Evolutionary conservation across 1,284 basidiomycete species (phyloP).

Genomic region (Marasmius sp.): DNA sequence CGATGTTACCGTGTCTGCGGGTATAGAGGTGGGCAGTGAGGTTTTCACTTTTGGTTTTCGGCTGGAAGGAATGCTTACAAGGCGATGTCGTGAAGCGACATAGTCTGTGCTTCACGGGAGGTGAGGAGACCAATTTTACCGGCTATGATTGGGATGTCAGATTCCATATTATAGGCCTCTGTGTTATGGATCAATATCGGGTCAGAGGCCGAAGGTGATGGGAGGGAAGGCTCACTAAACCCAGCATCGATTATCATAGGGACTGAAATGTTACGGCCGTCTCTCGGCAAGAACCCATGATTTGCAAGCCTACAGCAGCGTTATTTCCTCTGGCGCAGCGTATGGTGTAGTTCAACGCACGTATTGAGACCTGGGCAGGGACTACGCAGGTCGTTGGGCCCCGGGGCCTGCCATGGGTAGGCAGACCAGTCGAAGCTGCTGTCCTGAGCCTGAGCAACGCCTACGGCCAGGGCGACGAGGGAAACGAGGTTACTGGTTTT

Average conservation of each 20-base stretch:
- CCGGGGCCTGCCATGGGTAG: no score
- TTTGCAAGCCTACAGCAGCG: slow-evolving; percentile 16
- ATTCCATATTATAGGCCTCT: slow-evolving; percentile 5
- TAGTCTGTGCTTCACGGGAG: slow-evolving; percentile 4
- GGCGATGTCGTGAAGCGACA: slow-evolving; percentile 12
- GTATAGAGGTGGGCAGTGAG: not conserved
- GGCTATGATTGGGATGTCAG: slow-evolving; percentile 2
- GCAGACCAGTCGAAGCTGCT: no score
- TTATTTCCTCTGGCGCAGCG: not conserved
- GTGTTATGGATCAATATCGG: not conserved
- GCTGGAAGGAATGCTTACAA: slow-evolving; percentile 7
- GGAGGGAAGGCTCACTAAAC: not conserved
- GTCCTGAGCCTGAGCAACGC: no score
- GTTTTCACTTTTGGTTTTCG: not conserved
- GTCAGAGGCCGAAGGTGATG: not conserved
- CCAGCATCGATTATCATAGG: slow-evolving; percentile 12
- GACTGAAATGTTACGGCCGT: slow-evolving; percentile 18
- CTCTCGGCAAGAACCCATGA: slow-evolving; percentile 20
- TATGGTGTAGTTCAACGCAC: not conserved
- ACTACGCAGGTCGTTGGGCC: not conserved
- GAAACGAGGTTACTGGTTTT: no score
- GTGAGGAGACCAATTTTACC: slow-evolving; percentile 17
- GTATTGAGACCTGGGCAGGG: not conserved
- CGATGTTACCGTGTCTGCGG: slow-evolving; percentile 19
- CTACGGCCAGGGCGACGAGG: no score